phyloP scores from a whole-genome alignment of 495 filamentous ascomycete species.

The Niebla homalea region DNA sequence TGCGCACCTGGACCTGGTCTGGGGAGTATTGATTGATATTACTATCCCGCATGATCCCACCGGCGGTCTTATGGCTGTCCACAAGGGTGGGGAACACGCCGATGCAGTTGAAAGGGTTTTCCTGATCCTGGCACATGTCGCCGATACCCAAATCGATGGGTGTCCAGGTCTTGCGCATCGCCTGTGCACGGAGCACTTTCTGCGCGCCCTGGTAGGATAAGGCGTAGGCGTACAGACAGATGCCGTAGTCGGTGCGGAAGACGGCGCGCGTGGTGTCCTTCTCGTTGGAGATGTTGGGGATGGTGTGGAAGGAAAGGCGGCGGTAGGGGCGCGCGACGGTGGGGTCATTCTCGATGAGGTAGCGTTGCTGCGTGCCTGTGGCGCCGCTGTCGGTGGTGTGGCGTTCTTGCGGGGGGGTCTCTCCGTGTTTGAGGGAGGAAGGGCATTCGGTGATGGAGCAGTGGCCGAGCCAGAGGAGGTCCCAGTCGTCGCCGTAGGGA shows the following conservation, averaged over 20 bases:
- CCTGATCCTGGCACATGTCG: conserved; percentile 29
- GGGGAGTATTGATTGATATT: conserved; percentile 26
- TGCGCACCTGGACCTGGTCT: conserved; percentile 17
- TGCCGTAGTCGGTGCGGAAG: conserved; percentile 30
- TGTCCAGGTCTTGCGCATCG: conserved; percentile 25
- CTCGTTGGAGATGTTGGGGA: conserved; percentile 11
- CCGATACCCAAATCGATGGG: conserved; percentile 38
- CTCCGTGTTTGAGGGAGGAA: background rate
- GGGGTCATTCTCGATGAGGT: conserved; percentile 18
- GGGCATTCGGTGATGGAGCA: conserved; percentile 27
- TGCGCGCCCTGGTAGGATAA: conserved; percentile 39
- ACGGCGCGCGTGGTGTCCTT: conserved; percentile 33
- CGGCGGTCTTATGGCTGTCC: conserved; percentile 32
- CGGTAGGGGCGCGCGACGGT: conserved; percentile 14
- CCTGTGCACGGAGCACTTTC: conserved; percentile 36
- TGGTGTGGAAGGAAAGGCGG: conserved; percentile 7
- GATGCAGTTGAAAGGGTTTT: conserved; percentile 26
- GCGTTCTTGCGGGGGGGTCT: background rate
- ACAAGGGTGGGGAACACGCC: conserved; percentile 34
- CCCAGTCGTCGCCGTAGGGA: conserved; percentile 47
- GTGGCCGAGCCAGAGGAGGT: conserved; percentile 43
- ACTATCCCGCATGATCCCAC: conserved; percentile 25
- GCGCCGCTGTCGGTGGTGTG: background rate
- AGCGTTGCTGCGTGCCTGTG: conserved; percentile 9
- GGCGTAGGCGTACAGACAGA: conserved; percentile 43